Base-by-base conservation (phyloP, 306 rosid species). In the Dalbergia cochinchinensis region DNA sequence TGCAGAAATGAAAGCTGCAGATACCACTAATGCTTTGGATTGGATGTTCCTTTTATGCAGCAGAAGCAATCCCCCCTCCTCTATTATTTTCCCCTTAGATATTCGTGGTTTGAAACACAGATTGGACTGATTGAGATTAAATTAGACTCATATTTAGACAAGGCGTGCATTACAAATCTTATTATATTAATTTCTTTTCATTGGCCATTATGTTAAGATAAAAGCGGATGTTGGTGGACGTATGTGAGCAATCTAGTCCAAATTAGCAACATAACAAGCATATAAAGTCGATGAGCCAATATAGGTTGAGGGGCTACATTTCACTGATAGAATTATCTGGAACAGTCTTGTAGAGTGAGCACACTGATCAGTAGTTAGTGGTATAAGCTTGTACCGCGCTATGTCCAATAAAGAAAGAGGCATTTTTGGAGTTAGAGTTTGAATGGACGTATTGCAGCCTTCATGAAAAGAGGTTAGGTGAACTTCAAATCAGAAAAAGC, bases 1-100 rank as follows among this genome's bases (percentile, higher is more conserved):
- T 86, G 97, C 94, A 87, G 4, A 77, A 54, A 69, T 16, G 86
- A 90, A 94, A 89, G 92, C 94, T 87, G 96, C 90, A 88, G 88
- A 86, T 88, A 47, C 83, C 85, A 83, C 88, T 70, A 71, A 69
- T 64, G 69, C 73, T 60, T 73, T 71, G 79, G 71, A 37, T 84
- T 86, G 83, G 88, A 87, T 86, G 80, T 91, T 91, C 86, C 94
- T 83, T 85, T 88, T 74, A 73, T 80, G 83, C 73, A 77, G 58
- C 85, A 81, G 35, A 74, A 65, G 22, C 37, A 34, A 65, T 18
- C 78, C 78, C 78, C 71, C 50, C 3, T 47, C 39, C 61, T 74
- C 85, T 14, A 76, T 84, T 82, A 83, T 85, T 86, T 80, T 85
- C 77, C 41, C 80, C 71, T 77, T 69, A 54, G 7, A 76, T 69